Evolutionary conservation across 1,284 basidiomycete species (phyloP), one percentile per base, ranked within the genome.

Genomic region (Porodaedalea pini): DNA sequence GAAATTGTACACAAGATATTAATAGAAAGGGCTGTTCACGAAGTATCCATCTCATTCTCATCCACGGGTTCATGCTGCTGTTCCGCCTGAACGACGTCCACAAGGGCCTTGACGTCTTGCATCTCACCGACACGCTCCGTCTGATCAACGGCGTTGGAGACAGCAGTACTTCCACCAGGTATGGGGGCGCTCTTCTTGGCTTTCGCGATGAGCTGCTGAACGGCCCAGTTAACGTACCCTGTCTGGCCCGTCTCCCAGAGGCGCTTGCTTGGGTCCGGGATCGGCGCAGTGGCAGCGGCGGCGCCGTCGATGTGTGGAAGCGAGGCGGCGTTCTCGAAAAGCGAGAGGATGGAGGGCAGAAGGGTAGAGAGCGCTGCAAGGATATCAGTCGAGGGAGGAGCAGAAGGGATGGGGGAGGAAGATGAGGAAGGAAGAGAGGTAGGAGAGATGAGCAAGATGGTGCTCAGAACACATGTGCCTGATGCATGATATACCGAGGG

Each of bases 161-260:
- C 65, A 2, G 61, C 66, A 8, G 66, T 64, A 51, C 64, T 65
- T 49, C 66, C 69, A 19, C 65, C 65, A 32, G 62, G 61, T 19
- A 36, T 36, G 2, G 55, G 50, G 3, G 66, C 71, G 40, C 69
- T 70, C 25, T 71, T 70, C 59, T 73, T 78, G n/a, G 77, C 71
- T 34, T 73, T 78, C 51, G 73, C 71, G 52, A 83, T 66, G 10
- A 88, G 68, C 64, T 83, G 78, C 13, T 74, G 73, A 1, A 81
- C 73, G 1, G 83, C 85, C 87, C 87, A 90, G 59, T 81, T 81
- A 6, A 81, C 65, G 67, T 90, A 90, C 5, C 86, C 86, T 0
- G 75, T 75, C 67, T 77, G 79, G 65, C 75, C 80, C 29, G 78
- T 81, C 70, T 90, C 88, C 87, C 87, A 90, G 29, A 76, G 76